A percentile compares a stretch with the other conserved stretches of the same genome.
Evolutionary conservation across 192 early-diverging fungal genomes (phyloP).

Genomic region (Coemansia sp.): DNA sequence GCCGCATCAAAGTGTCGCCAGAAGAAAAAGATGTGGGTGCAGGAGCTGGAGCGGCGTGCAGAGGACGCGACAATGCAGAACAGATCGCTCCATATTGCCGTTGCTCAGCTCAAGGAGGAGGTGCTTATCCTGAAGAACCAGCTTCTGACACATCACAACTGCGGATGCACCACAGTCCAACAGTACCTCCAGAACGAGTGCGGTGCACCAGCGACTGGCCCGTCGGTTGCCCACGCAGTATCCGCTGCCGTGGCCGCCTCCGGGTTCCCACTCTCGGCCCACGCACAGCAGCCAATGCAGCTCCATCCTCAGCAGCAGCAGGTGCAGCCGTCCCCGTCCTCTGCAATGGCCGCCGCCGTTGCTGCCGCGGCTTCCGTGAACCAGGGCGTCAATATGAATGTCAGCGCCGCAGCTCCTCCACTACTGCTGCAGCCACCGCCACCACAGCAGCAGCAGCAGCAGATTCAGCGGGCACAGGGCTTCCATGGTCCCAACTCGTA

Average conservation of each 20-base stretch:
- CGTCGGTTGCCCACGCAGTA: slow-evolving; percentile 22
- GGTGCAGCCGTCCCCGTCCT: not conserved
- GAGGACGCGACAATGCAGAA: slow-evolving; percentile 56
- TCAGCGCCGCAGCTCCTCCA: slow-evolving; percentile 11
- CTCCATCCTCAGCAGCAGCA: slow-evolving; percentile 6
- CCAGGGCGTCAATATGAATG: slow-evolving; percentile 11
- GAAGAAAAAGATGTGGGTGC: slow-evolving; percentile 91
- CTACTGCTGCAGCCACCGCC: slow-evolving; percentile 21
- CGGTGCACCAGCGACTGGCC: slow-evolving; percentile 2
- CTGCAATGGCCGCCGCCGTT: slow-evolving; percentile 18
- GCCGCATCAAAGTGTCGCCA: slow-evolving; percentile 92
- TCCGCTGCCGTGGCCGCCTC: slow-evolving; percentile 21
- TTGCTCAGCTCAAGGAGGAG: slow-evolving; percentile 54
- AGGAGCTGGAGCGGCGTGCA: slow-evolving; percentile 72
- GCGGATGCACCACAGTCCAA: slow-evolving; percentile 55
- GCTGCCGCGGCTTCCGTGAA: slow-evolving; percentile 16
- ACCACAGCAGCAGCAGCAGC: slow-evolving; percentile 17
- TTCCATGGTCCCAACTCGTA: slow-evolving; percentile 10
- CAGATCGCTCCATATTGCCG: slow-evolving; percentile 40
- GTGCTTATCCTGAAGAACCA: slow-evolving; percentile 55
- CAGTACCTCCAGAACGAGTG: slow-evolving; percentile 52
- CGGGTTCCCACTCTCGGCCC: slow-evolving; percentile 9
- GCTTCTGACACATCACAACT: slow-evolving; percentile 57
- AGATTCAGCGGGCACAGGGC: slow-evolving; percentile 1
- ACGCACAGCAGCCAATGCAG: slow-evolving; percentile 6